Evolutionary conservation across 352 stramenopile genomes (phyloP), one percentile per base, ranked within the genome.

Genomic region (Phytophthora constricta): DNA sequence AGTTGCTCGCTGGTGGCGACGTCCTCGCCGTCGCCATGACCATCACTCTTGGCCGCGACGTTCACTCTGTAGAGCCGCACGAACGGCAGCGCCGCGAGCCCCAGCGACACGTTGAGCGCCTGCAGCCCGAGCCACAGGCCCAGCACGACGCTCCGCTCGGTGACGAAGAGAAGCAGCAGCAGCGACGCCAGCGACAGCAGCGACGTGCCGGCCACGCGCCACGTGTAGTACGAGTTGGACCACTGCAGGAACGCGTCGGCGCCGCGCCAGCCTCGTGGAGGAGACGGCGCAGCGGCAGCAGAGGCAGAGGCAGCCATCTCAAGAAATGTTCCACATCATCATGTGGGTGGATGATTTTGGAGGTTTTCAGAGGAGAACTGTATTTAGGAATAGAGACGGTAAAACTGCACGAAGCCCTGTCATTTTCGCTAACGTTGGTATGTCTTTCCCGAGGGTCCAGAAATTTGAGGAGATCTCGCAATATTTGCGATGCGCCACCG

Each of bases 221-320:
- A 83, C 11, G 81, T 79, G 67, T 89, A 90, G 80, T 90, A 90
- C 57, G 84, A 85, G 69, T 92, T 92, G 47, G 78, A 76, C 69
- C 79, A 80, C 62, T 87, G 82, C 27, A 90, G 68, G 45, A 71
- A 68, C 28, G 75, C 70, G 72, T 89, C 81, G 9, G 77, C 33
- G 27, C 77, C 73, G 4, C 53, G 62, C 81, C 73, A 84, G 28
- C 48, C 57, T 23, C 58, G 47, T 16, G 48, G 42, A 48, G 59
- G 31, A 14, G 58, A 16, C 41, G 52, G 19, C 5, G 55, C 41
- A 34, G 28, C 26, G 23, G 42, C n/a, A 59, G 45, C 17, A 42
- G 41, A 26, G 54, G 51, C 19, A 45, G 33, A 25, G 37, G 49
- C 11, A 57, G 61, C 61, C 61, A 74, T 74, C 16, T 33, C 20